Evolutionary conservation across 257 asterid genomes (phyloP).

Genomic region (Ajuga chamaepitys): DNA sequence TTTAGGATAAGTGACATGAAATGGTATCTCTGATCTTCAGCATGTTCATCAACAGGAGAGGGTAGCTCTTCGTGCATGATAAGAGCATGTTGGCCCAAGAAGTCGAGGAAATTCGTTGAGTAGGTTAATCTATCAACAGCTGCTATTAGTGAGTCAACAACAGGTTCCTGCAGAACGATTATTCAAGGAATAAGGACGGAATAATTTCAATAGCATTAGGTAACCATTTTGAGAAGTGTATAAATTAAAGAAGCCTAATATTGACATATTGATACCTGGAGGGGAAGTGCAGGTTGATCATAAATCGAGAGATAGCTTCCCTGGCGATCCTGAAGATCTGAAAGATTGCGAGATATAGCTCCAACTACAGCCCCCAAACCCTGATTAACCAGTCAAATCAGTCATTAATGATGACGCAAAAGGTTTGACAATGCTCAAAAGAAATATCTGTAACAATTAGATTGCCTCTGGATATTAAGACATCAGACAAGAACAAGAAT

Average conservation of each 20-base stretch:
- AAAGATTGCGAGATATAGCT: conserved; percentile 96
- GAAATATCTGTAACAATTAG: neutral
- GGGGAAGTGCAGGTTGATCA: conserved; percentile 86
- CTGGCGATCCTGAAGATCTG: conserved; percentile 94
- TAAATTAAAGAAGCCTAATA: conserved; percentile 2
- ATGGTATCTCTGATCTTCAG: conserved; percentile 76
- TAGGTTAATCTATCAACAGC: conserved; percentile 81
- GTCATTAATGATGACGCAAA: neutral
- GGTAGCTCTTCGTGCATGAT: conserved; percentile 95
- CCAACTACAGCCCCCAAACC: conserved; percentile 99
- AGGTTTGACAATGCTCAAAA: neutral
- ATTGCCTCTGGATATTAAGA: neutral
- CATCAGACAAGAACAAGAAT: conserved; percentile 6
- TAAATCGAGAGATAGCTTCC: conserved; percentile 97
- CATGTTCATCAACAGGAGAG: conserved; percentile 48
- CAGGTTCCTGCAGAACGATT: conserved; percentile 63
- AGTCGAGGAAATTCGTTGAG: conserved; percentile 85
- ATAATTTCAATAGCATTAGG: neutral
- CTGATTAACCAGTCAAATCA: conserved; percentile 32
- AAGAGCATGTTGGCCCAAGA: conserved; percentile 95
- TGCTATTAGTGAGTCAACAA: conserved; percentile 70
- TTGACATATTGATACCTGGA: conserved; percentile 43
- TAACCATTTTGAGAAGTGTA: neutral
- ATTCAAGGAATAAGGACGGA: conserved; percentile 14
- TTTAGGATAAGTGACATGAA: conserved; percentile 85